Percentiles rank a stretch among this genome's conserved stretches.
Evolutionary conservation across 164 flowering plant genomes (phyloP).

Genomic region (Umbellularia californica): DNA sequence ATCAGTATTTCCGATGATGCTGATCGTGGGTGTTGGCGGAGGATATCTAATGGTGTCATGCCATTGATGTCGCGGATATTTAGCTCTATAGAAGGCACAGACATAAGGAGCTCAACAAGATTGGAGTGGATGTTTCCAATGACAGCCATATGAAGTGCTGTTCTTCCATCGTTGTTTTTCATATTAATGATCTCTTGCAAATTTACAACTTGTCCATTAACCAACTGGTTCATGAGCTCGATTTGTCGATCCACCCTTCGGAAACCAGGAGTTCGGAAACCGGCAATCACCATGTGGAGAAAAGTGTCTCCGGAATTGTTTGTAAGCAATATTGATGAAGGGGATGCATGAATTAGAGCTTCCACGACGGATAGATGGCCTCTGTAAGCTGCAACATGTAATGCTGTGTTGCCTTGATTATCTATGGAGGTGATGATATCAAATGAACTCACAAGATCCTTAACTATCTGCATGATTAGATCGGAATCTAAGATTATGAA

Average conservation of each 20-base stretch:
- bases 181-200: constrained; percentile 55
- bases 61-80: constrained; percentile 58
- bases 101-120: constrained; percentile 79
- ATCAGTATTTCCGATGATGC: constrained; percentile 70
- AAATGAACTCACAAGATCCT: constrained; percentile 50
- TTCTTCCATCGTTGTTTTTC: constrained; percentile 77
- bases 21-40: constrained; percentile 57
- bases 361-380: constrained; percentile 63
- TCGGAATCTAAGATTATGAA: background rate
- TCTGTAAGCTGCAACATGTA: constrained; percentile 75
- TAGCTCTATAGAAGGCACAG: constrained; percentile 48
- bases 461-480: constrained; percentile 56
- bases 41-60: constrained; percentile 81
- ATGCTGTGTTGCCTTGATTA: constrained; percentile 71
- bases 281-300: constrained; percentile 84
- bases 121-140: constrained; percentile 52
- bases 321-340: constrained; percentile 31
- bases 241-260: constrained; percentile 66
- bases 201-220: constrained; percentile 38
- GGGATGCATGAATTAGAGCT: constrained; percentile 42
- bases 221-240: constrained; percentile 59
- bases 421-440: constrained; percentile 48
- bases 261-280: constrained; percentile 75
- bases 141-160: constrained; percentile 85
- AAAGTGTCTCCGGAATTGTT: constrained; percentile 78